Evolutionary conservation across 495 filamentous ascomycete species (phyloP), one percentile per base, ranked within the genome.

Genomic region (Daldinia decipiens): DNA sequence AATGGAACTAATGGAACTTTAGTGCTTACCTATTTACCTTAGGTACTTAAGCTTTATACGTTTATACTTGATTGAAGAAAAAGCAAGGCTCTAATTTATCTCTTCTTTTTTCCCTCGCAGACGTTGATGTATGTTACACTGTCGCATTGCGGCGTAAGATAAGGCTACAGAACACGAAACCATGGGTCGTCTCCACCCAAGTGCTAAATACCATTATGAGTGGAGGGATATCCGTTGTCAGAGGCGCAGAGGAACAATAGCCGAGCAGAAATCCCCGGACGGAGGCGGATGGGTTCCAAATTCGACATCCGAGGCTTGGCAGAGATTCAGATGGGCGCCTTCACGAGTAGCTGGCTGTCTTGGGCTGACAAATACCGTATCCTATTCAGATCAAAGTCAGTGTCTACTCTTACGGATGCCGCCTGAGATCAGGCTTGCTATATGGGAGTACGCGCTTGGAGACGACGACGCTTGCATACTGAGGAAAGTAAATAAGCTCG

Each of bases 401-500:
- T 62, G 31, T 21, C 59, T 32, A 34, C 59, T 61, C 26, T 29
- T 43, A n/a, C 27, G 36, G 3, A 26, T 64, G 36, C 61, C 59
- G 19, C 15, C 34, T 5, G 59, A 53, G 27, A 24, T 62, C 0
- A 1, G 59, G 29, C 17, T 39, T 9, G 32, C 19, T 6, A 53
- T 62, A 15, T 62, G 59, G 59, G 47, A 38, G 31, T 38, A 62
- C 26, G 59, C 24, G 1, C n/a, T 62, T n/a, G 59, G 45, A 13
- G 59, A 19, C 11, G 47, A 53, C 59, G 24, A 53, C 6, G 32
- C 26, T 13, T 53, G 4, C 26, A 39, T 62, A 5, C 19, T 62
- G 31, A 13, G 59, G 5, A 62, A 53, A 12, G 13, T 11, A 2
- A 53, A 53, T 31, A 62, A 62, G 26, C 15, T 53, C 4, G 59